A percentile compares a stretch with the other conserved stretches of the same genome.
These are phyloP conservation scores for Penicillium turbatum DNA, from an alignment of 495 filamentous ascomycete genomes.

Conservation along the genomic window DNA sequence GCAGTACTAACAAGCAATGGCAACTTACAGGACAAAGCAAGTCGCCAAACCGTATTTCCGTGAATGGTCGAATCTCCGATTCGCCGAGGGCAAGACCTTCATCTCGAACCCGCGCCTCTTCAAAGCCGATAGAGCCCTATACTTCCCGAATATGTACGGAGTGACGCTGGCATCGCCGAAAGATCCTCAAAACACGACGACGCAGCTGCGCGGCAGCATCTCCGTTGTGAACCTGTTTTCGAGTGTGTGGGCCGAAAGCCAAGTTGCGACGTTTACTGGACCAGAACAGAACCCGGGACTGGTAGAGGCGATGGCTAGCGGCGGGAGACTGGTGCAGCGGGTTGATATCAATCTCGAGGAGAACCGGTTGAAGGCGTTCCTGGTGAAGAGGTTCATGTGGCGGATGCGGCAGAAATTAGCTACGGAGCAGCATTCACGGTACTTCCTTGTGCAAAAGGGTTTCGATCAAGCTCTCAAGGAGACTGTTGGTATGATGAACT, in stretches of 20 bases:
- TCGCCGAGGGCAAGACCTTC: slow-evolving; percentile 86
- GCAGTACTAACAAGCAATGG: slow-evolving; percentile 2
- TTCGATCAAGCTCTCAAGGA: slow-evolving; percentile 69
- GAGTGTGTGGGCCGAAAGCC: slow-evolving; percentile 76
- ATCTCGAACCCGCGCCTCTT: slow-evolving; percentile 72
- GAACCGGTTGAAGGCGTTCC: slow-evolving; percentile 66
- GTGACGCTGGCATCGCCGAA: slow-evolving; percentile 58
- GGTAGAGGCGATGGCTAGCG: slow-evolving; percentile 45
- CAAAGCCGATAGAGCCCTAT: slow-evolving; percentile 68
- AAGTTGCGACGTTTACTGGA: slow-evolving; percentile 67
- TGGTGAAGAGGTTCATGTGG: slow-evolving; percentile 67
- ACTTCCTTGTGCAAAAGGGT: slow-evolving; percentile 80
- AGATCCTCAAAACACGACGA: slow-evolving; percentile 62
- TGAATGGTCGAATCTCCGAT: slow-evolving; percentile 79
- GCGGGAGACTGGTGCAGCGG: slow-evolving; percentile 51
- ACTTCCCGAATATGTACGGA: slow-evolving; percentile 89
- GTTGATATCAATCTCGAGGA: slow-evolving; percentile 86
- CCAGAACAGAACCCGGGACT: slow-evolving; percentile 62
- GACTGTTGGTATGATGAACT: slow-evolving; percentile 76
- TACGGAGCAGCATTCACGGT: slow-evolving; percentile 60
- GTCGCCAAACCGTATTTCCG: slow-evolving; percentile 84
- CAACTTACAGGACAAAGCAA: slow-evolving; percentile 41
- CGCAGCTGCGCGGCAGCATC: slow-evolving; percentile 62
- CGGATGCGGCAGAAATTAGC: slow-evolving; percentile 53
- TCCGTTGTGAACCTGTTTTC: slow-evolving; percentile 77